Conservation (phyloP, 257 asterid species). For the Solanum bulbocastanum region DNA sequence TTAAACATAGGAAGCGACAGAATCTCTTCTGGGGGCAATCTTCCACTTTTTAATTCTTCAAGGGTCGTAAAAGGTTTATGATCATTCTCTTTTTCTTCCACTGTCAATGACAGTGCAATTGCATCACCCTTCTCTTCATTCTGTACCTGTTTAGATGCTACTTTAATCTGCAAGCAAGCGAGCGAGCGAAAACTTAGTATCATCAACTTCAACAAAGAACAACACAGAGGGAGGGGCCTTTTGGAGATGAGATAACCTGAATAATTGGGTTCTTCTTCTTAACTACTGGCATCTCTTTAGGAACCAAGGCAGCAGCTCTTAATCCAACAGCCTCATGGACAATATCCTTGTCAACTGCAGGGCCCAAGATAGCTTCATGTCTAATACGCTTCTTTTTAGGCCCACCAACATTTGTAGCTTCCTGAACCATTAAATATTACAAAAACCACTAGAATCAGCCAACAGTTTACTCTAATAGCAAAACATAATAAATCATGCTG, state of each 20-base stretch:
- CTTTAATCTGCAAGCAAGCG: slow-evolving; percentile 48
- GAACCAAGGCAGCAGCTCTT: slow-evolving; percentile 61
- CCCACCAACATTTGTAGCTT: slow-evolving; percentile 25
- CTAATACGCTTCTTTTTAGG: slow-evolving; percentile 57
- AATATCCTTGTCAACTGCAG: slow-evolving; percentile 74
- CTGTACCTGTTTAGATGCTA: slow-evolving; percentile 63
- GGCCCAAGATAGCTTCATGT: slow-evolving; percentile 68
- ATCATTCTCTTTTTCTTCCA: slow-evolving; percentile 24
- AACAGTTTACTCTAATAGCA: background rate
- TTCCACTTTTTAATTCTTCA: slow-evolving; percentile 64
- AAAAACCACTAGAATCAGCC: slow-evolving; percentile 1
- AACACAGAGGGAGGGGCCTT: background rate
- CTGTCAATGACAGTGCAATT: slow-evolving; percentile 18
- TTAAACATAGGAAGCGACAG: slow-evolving; percentile 86
- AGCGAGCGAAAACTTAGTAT: background rate
- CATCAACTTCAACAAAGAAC: background rate
- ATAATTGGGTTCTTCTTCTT: slow-evolving; percentile 65
- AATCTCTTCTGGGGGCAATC: slow-evolving; percentile 85
- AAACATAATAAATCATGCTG: background rate
- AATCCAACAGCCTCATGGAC: slow-evolving; percentile 88
- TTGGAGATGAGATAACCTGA: slow-evolving; percentile 42
- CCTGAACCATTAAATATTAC: slow-evolving; percentile 35
- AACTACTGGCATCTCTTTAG: slow-evolving; percentile 71
- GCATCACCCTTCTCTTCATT: slow-evolving; percentile 30
- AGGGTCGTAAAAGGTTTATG: slow-evolving; percentile 46